phyloP scores from a whole-genome alignment of 169 alveolate genomes.

The Perkinsus chesapeaki region DNA sequence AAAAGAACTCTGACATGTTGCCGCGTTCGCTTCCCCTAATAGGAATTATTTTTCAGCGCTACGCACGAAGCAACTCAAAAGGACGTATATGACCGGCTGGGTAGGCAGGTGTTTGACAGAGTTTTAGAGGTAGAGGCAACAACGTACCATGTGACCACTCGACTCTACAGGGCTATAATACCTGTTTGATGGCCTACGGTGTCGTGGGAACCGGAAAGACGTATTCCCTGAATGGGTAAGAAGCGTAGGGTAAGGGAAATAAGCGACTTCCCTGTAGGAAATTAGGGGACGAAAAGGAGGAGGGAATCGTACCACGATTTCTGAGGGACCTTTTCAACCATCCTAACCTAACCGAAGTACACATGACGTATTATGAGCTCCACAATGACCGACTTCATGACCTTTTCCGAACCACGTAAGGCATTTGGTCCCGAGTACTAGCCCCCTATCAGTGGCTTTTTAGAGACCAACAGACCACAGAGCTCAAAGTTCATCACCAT shows the following conservation, averaged over 20 bases:
- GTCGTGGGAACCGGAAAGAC: neutral
- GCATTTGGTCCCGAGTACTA: neutral
- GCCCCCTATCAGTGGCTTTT: neutral
- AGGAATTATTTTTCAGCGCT: no score
- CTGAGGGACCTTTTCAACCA: conserved; percentile 16
- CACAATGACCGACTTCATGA: conserved; percentile 23
- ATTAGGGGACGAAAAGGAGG: conserved; percentile 7
- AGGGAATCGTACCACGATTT: conserved; percentile 24
- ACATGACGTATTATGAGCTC: conserved; percentile 22
- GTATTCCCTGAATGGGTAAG: neutral
- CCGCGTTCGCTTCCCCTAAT: neutral
- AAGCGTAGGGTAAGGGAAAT: neutral
- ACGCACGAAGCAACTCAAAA: neutral
- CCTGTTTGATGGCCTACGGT: neutral
- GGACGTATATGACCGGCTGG: neutral
- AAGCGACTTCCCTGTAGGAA: neutral
- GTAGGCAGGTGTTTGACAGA: neutral
- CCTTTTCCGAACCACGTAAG: neutral
- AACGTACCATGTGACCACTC: neutral
- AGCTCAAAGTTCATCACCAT: neutral
- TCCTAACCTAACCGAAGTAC: conserved; percentile 14
- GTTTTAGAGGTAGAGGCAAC: neutral
- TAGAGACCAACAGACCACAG: neutral
- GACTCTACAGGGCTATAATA: neutral
- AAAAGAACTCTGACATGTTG: no score